Conservation (phyloP, 2,329 filamentous ascomycete species). For the Neoarthrinium moseri region DNA sequence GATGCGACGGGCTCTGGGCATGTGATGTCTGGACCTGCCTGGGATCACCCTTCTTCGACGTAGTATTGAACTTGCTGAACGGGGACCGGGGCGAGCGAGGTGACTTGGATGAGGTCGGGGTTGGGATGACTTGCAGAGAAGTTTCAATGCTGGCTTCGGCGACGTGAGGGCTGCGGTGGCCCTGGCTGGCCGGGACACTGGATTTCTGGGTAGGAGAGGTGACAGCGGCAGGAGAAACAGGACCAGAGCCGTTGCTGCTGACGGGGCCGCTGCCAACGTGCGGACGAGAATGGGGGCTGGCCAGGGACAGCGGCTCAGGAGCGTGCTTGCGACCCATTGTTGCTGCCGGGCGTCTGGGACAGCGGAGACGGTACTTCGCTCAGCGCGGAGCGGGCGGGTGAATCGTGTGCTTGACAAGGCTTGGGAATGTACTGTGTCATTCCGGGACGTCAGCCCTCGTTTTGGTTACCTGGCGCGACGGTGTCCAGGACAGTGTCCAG, state of each 20-base stretch:
- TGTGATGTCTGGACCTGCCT: conserved; percentile 6
- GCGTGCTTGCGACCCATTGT: conserved; percentile 58
- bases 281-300: conserved; percentile 35
- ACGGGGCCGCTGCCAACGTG: conserved; percentile 27
- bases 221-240: conserved; percentile 14
- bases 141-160: conserved; percentile 10
- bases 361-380: neutral
- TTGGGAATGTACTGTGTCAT: conserved; percentile 12
- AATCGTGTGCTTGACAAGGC: neutral
- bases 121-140: conserved; percentile 23
- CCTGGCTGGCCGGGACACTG: neutral
- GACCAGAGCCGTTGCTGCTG: conserved; percentile 6
- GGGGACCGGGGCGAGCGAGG: conserved; percentile 30
- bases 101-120: conserved; percentile 24
- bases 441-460: neutral
- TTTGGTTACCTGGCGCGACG: conserved; percentile 7
- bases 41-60: conserved; percentile 22
- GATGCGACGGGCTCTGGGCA: conserved; percentile 3
- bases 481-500: conserved; percentile 5
- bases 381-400: conserved; percentile 1
- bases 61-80: conserved; percentile 27
- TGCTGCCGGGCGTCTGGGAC: conserved; percentile 16
- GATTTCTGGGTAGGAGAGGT: conserved; percentile 6
- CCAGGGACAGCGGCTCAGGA: conserved; percentile 57
- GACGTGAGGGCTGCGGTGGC: neutral